Conservation (phyloP, 495 filamentous ascomycete genomes). For the Lasiosphaeria hispida region DNA sequence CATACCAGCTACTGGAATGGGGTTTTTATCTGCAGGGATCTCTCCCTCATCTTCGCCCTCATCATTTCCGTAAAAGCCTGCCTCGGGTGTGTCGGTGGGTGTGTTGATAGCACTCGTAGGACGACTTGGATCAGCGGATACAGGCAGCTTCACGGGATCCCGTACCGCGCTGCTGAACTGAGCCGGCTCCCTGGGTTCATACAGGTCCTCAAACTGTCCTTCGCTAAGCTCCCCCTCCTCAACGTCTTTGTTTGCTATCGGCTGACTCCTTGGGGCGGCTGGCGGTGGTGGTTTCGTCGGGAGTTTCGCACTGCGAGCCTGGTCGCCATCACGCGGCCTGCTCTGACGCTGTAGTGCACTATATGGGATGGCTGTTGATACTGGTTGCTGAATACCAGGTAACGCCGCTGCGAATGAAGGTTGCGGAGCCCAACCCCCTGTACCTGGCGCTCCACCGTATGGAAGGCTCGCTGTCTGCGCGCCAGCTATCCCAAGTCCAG, state of each 20-base stretch:
- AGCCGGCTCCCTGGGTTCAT: slow-evolving; percentile 34
- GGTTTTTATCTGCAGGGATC: slow-evolving; percentile 3
- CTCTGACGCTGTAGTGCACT: no score
- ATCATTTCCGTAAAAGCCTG: slow-evolving; percentile 29
- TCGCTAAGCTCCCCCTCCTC: slow-evolving; percentile 80
- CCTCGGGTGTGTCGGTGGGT: slow-evolving; percentile 27
- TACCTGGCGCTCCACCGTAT: neutral
- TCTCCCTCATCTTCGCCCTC: slow-evolving; percentile 32
- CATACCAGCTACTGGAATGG: slow-evolving; percentile 7
- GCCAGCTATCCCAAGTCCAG: slow-evolving; percentile 38
- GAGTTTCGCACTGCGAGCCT: neutral
- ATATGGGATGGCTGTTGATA: no score
- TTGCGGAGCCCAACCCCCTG: slow-evolving; percentile 14
- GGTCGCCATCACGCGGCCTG: no score
- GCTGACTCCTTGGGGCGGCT: slow-evolving; percentile 11
- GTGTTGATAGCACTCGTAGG: slow-evolving; percentile 24
- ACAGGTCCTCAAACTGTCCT: slow-evolving; percentile 52
- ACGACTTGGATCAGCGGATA: slow-evolving; percentile 10
- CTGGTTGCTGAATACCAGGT: no score
- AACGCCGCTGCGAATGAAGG: neutral
- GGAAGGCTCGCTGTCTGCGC: slow-evolving; percentile 6
- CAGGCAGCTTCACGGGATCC: slow-evolving; percentile 2
- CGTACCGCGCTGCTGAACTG: slow-evolving; percentile 9
- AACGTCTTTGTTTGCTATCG: slow-evolving; percentile 30
- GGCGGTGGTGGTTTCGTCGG: neutral